These are phyloP conservation scores for Lipomyces sp. DNA, from an alignment of 805 yeast species.

Conservation along the genomic window DNA sequence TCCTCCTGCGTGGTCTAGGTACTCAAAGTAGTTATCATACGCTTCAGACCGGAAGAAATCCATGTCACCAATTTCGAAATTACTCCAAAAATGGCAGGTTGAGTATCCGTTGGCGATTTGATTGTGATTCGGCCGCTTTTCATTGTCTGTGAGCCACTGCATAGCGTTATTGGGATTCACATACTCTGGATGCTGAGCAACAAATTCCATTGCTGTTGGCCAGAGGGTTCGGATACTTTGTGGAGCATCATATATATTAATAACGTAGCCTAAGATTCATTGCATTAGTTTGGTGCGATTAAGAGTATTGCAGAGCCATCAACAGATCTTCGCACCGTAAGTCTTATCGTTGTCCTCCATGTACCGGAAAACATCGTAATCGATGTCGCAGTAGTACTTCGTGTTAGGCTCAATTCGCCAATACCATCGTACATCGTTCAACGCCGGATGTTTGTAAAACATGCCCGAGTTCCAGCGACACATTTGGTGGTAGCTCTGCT, in stretches of 20 bases:
- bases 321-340: conserved; percentile 76
- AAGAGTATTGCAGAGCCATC: not conserved
- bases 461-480: conserved; percentile 74
- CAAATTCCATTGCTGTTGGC: conserved; percentile 68
- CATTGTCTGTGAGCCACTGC: conserved; percentile 65
- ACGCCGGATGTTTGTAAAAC: conserved; percentile 66
- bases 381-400: conserved; percentile 65
- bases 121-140: conserved; percentile 56
- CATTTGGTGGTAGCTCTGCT: conserved; percentile 77
- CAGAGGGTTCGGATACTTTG: conserved; percentile 66
- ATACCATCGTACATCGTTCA: conserved; percentile 67
- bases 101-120: conserved; percentile 61
- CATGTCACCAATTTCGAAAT: conserved; percentile 84
- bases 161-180: conserved; percentile 64
- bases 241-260: conserved; percentile 71
- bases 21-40: conserved; percentile 65
- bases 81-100: conserved; percentile 90
- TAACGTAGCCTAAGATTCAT: conserved; percentile 54
- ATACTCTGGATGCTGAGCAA: conserved; percentile 61
- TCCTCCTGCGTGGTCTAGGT: conserved; percentile 72
- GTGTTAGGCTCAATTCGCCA: conserved; percentile 85
- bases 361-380: conserved; percentile 61
- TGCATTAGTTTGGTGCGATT: conserved; percentile 46
- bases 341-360: conserved; percentile 63
- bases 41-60: conserved; percentile 76